Evolutionary conservation across 2,329 filamentous ascomycete species (phyloP), one percentile per base, ranked within the genome.

Genomic region (Lecanosticta acicola): DNA sequence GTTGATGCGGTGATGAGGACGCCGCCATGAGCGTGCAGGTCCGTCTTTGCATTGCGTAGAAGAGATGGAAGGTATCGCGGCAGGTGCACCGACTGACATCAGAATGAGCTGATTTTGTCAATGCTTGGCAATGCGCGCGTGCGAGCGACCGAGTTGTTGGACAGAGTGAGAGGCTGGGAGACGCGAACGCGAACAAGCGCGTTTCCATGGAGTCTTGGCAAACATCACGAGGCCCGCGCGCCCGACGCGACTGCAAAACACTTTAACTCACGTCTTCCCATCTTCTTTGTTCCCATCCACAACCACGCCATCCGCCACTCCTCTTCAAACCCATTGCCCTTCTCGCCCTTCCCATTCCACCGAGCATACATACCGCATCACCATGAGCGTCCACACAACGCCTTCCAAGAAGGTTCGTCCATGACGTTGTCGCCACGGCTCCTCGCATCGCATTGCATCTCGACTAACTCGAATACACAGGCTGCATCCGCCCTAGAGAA

Each of bases 401-500:
- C 83, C 83, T 54, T 85, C 82, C 47, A 86, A 86, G 72, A 79
- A 81, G 75, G 83, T 85, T 73, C 58, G 77, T 20, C 32, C 35
- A 67, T 64, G 58, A 69, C 59, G 60, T 66, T 60, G 59, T 64
- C 57, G 55, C 54, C 53, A 51, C 60, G 59, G 64, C 11, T 29
- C 11, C 54, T 60, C 62, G 59, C 60, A 53, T 54, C 55, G n/a
- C n/a, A n/a, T n/a, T n/a, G n/a, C n/a, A n/a, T n/a, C n/a, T n/a
- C n/a, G 51, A 67, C 68, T 70, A 61, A 72, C 64, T 54, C 45
- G 48, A 48, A 37, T 39, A 40, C 38, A 55, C 66, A 97, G 91
- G 85, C 85, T 74, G 86, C 89, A 62, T 83, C 87, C 63, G 88
- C 83, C 61, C 84, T 97, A 65, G 83, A 93, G 70, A 81, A 80